These are phyloP conservation scores for Rhynchosporium graminicola DNA, from an alignment of 2,329 filamentous ascomycete genomes.

Conservation along the genomic window DNA sequence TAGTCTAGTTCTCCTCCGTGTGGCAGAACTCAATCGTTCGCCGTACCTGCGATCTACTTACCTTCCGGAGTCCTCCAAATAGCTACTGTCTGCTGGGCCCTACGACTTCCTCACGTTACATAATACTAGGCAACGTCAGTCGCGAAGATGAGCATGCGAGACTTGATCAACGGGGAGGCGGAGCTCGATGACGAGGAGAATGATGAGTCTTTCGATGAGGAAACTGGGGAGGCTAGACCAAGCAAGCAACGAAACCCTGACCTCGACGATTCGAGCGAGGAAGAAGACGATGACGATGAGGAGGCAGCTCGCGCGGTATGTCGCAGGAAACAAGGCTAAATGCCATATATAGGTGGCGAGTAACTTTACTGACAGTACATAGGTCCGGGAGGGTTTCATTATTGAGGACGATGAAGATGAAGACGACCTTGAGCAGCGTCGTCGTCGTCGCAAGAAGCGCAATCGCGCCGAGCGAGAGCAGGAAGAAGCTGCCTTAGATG, in stretches of 20 bases:
- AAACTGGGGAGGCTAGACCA: conserved; percentile 60
- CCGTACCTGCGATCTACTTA: not conserved
- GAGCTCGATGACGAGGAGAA: conserved; percentile 84
- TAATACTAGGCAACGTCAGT: conserved; percentile 12
- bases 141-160: conserved; percentile 66
- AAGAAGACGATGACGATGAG: conserved; percentile 89
- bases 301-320: conserved; percentile 76
- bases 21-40: not conserved
- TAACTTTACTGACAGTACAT: conserved; percentile 25
- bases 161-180: conserved; percentile 82
- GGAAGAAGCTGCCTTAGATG: conserved; percentile 82
- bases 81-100: not conserved
- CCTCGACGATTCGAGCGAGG: conserved; percentile 84
- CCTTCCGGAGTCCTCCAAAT: not conserved
- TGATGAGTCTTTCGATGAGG: conserved; percentile 80
- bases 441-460: conserved; percentile 67
- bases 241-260: conserved; percentile 46
- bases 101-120: not conserved
- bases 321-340: conserved; percentile 14
- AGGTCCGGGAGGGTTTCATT: conserved; percentile 95
- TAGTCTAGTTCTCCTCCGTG: not conserved
- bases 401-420: conserved; percentile 80
- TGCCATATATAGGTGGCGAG: not conserved
- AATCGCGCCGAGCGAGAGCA: conserved; percentile 76
- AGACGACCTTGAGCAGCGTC: conserved; percentile 57